Evolutionary conservation across 1,284 basidiomycete genomes (phyloP).

Genomic region (Stygiomarasmius scandens): DNA sequence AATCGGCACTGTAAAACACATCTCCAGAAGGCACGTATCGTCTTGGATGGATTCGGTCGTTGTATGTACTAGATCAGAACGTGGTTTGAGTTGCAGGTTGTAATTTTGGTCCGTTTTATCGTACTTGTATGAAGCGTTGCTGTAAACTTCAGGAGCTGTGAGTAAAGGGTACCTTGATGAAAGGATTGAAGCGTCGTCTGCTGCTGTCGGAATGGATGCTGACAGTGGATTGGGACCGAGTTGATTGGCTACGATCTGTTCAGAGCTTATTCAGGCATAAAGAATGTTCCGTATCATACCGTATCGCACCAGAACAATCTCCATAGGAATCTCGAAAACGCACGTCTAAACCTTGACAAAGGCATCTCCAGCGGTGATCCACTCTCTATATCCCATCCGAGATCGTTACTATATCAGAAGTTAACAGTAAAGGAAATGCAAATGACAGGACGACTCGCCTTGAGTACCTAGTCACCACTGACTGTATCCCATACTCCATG

Average conservation of each 20-base stretch:
- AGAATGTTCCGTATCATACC: not conserved
- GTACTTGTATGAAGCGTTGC: constrained; percentile 88
- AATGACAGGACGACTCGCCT: constrained; percentile 59
- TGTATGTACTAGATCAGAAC: not conserved
- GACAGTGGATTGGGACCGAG: constrained; percentile 86
- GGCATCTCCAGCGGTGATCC: constrained; percentile 97
- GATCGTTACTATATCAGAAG: constrained; percentile 75
- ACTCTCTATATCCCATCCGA: constrained; percentile 96
- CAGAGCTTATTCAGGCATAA: not conserved
- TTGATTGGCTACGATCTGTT: constrained; percentile 78
- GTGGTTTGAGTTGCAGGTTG: not conserved
- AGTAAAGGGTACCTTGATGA: constrained; percentile 73
- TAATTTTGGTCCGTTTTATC: constrained; percentile 60
- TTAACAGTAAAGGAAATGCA: no score
- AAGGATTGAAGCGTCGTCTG: constrained; percentile 85
- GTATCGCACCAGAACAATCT: constrained; percentile 83
- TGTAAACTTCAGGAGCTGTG: constrained; percentile 8
- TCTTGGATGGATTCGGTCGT: constrained; percentile 91
- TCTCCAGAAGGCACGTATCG: constrained; percentile 81
- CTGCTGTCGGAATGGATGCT: constrained; percentile 90
- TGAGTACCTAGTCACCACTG: constrained; percentile 84
- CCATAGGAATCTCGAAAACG: constrained; percentile 90
- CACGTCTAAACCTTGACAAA: constrained; percentile 79
- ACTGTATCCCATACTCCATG: constrained; percentile 89
- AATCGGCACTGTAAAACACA: constrained; percentile 88